Evolutionary conservation across 2,329 filamentous ascomycete genomes (phyloP), one percentile per base, ranked within the genome.

Genomic region (Trichophyton simii): DNA sequence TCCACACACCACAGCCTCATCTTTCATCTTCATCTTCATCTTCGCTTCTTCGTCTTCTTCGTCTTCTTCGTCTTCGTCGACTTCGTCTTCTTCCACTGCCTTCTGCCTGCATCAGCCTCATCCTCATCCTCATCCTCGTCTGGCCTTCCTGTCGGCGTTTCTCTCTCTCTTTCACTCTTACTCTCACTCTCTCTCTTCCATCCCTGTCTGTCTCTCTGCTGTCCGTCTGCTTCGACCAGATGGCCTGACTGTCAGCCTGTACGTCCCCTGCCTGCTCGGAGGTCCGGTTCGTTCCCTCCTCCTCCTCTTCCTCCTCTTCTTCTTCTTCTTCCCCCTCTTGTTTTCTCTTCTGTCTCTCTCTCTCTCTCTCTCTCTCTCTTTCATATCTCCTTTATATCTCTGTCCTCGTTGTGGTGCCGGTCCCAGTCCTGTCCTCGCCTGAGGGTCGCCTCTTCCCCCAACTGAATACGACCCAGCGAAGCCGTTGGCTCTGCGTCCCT

Each of bases 1-100:
- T 59, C 57, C 34, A 38, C 57, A 58, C 52, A 57, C 52, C 57
- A 59, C 57, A 59, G 57, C 57, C 57, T 59, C 57, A 59, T 59
- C 42, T 59, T 59, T 59, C 55, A 5, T 58, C 38, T 42, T 44
- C 41, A n/a, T 44, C 41, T 13, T 44, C 41, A n/a, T 15, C 41
- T 7, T 7, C n/a, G n/a, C 11, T 13, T n/a, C 38, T 13, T 42
- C 15, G 2, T 11, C 28, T 28, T 28, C 28, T 6, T 28, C 28
- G 1, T 28, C 28, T 1, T 28, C 28, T 6, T 28, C 28, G 1
- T 28, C 28, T 28, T 28, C 11, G 1, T 20, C 34, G 18, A 25
- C 34, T n/a, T 42, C 42, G 42, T 42, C 38, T 13, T 42, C 15
- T 15, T 41, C 38, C 18, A 18, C 18, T 18, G 18, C 18, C 41